A percentile compares a stretch with the other conserved stretches of the same genome.
Evolutionary conservation across 2,329 filamentous ascomycete genomes (phyloP).

Genomic region (Curvularia verruculosa): DNA sequence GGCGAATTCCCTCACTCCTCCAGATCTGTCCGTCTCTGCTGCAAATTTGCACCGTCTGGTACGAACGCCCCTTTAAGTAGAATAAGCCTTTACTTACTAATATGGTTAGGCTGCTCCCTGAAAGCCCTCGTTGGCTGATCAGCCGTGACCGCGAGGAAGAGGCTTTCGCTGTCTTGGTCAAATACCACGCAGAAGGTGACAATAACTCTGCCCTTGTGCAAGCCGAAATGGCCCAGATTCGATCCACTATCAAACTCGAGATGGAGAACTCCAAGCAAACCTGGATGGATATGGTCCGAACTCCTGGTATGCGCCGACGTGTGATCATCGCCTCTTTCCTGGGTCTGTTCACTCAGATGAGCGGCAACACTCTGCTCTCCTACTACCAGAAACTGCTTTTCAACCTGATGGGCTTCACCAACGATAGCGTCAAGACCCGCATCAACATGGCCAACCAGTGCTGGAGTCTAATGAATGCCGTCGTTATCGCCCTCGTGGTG

Average conservation of each 20-base stretch:
- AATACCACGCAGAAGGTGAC: constrained; percentile 55
- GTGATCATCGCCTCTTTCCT: constrained; percentile 41
- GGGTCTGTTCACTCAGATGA: constrained; percentile 51
- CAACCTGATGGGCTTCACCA: constrained; percentile 49
- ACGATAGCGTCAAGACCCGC: constrained; percentile 46
- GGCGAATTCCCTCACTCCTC: constrained; percentile 58
- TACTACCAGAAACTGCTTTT: constrained; percentile 49
- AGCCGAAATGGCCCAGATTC: constrained; percentile 67
- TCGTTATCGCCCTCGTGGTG: constrained; percentile 49
- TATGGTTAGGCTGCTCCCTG: constrained; percentile 39
- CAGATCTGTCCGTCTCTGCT: constrained; percentile 58
- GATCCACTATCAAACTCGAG: constrained; percentile 62
- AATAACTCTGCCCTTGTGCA: constrained; percentile 49
- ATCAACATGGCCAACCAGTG: constrained; percentile 52
- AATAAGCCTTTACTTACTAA: constrained; percentile 1
- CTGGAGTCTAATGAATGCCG: constrained; percentile 52
- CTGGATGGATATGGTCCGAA: constrained; percentile 61
- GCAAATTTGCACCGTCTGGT: constrained; percentile 48
- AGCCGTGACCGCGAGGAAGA: constrained; percentile 58
- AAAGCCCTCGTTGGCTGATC: constrained; percentile 58
- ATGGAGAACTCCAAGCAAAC: constrained; percentile 60
- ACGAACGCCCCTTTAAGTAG: constrained; percentile 3
- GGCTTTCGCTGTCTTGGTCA: constrained; percentile 44
- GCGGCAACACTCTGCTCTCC: constrained; percentile 48
- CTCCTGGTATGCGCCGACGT: constrained; percentile 51